Evolutionary conservation across 306 rosid genomes (phyloP).

Genomic region (Styphnolobium japonicum): DNA sequence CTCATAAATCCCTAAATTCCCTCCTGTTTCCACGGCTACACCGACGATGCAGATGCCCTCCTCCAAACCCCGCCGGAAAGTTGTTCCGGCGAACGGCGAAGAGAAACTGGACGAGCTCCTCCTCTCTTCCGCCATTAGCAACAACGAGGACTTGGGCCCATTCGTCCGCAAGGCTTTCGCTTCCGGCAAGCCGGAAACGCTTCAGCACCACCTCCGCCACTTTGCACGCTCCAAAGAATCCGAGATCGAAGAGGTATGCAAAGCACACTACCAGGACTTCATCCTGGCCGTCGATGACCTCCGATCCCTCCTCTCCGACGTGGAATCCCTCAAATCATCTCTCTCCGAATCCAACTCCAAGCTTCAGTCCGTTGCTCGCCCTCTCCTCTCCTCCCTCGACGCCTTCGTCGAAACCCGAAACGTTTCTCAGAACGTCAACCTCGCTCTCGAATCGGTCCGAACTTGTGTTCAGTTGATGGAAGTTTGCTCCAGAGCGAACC

Average conservation of each 20-base stretch:
- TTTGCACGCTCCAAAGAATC: constrained; percentile 89
- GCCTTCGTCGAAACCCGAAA: constrained; percentile 80
- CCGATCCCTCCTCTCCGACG: constrained; percentile 95
- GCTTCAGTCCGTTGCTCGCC: constrained; percentile 79
- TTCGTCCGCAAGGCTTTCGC: constrained; percentile 82
- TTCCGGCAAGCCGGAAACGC: constrained; percentile 87
- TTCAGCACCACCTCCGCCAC: constrained; percentile 89
- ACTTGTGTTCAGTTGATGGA: constrained; percentile 55
- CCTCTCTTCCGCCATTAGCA: constrained; percentile 82
- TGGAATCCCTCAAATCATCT: constrained; percentile 86
- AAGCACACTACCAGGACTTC: constrained; percentile 98
- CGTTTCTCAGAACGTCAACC: constrained; percentile 68
- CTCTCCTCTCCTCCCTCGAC: constrained; percentile 85
- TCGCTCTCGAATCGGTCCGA: constrained; percentile 68
- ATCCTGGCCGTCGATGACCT: constrained; percentile 98
- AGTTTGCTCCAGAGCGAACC: constrained; percentile 79
- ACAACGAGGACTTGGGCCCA: constrained; percentile 94
- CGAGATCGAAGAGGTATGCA: constrained; percentile 97
- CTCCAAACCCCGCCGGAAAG: constrained; percentile 74
- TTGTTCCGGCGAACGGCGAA: constrained; percentile 60
- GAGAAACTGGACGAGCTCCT: constrained; percentile 84
- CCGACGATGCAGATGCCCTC: constrained; percentile 49
- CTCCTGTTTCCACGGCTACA: constrained; percentile 36
- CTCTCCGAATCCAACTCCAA: constrained; percentile 86
- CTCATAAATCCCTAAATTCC: constrained; percentile 43